These are phyloP conservation scores for Clonostachys rhizophaga DNA, from an alignment of 2,329 filamentous ascomycete species.

Conservation along the genomic window DNA sequence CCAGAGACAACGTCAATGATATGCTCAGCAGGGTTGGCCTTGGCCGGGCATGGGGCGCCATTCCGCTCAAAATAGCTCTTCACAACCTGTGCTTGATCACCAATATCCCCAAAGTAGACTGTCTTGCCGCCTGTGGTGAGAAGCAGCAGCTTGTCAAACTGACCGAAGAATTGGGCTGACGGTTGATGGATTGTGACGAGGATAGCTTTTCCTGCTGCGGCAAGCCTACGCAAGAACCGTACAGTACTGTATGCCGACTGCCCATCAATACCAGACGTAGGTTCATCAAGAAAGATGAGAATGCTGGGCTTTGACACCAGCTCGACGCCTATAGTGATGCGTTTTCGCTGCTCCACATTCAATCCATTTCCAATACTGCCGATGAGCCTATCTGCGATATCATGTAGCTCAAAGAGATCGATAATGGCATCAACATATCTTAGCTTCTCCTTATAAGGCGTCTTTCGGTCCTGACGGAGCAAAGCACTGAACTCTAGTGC, in stretches of 20 bases:
- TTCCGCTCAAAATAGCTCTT: slow-evolving; percentile 56
- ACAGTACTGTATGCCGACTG: slow-evolving; percentile 92
- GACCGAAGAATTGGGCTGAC: slow-evolving; percentile 88
- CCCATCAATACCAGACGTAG: slow-evolving; percentile 83
- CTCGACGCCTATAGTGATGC: slow-evolving; percentile 93
- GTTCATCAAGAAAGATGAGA: slow-evolving; percentile 89
- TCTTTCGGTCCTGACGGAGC: slow-evolving; percentile 73
- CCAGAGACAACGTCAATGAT: neutral
- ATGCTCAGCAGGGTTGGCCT: neutral
- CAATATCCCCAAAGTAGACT: slow-evolving; percentile 78
- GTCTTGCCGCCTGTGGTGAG: slow-evolving; percentile 72
- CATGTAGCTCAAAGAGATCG: slow-evolving; percentile 82
- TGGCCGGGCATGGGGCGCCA: slow-evolving; percentile 27
- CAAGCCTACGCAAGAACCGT: slow-evolving; percentile 81
- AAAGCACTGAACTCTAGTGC: slow-evolving; percentile 82
- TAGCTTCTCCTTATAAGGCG: slow-evolving; percentile 70
- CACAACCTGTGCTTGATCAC: slow-evolving; percentile 47
- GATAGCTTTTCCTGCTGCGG: slow-evolving; percentile 84
- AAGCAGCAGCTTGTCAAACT: slow-evolving; percentile 78
- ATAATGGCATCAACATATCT: slow-evolving; percentile 90
- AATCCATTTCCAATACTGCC: slow-evolving; percentile 85
- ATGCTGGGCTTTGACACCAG: slow-evolving; percentile 87
- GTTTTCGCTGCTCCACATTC: slow-evolving; percentile 66
- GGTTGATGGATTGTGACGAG: slow-evolving; percentile 98
- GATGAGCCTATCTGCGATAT: slow-evolving; percentile 85